These are phyloP conservation scores for Solioccasus polychromus DNA, from an alignment of 768 basidiomycete genomes.

Conservation along the genomic window DNA sequence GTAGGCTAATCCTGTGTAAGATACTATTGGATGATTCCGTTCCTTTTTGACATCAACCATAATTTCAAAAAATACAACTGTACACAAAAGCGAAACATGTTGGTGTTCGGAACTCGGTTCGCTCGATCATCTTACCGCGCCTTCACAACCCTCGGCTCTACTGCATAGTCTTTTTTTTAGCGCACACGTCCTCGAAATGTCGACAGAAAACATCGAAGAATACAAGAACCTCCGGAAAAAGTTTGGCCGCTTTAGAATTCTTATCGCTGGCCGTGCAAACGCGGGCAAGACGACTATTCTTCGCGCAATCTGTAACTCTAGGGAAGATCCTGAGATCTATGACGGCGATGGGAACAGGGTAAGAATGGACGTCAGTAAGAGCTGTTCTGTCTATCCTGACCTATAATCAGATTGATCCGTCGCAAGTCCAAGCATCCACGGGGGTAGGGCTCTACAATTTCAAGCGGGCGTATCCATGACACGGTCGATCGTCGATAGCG, in stretches of 20 bases:
- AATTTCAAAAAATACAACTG: too few species aligned
- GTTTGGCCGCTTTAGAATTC: too few species aligned
- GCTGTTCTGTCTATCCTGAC: not conserved
- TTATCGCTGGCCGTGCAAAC: conserved; percentile 1
- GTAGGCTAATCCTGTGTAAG: not conserved
- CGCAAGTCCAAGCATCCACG: not conserved
- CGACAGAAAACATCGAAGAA: not conserved
- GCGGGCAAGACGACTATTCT: conserved; percentile 9
- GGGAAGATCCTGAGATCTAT: conserved; percentile 4
- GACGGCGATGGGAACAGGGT: conserved; percentile 2
- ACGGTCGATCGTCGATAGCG: not conserved
- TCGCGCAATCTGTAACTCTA: conserved; percentile 1
- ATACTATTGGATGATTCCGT: too few species aligned
- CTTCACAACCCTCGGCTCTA: not conserved
- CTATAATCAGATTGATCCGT: not conserved
- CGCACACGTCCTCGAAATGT: not conserved
- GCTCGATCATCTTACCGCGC: not conserved
- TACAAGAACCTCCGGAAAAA: not conserved
- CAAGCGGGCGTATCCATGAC: too few species aligned
- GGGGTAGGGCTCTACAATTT: not conserved
- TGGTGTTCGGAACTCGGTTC: not conserved
- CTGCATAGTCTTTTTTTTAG: too few species aligned
- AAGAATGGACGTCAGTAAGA: fast-evolving
- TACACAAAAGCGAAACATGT: too few species aligned
- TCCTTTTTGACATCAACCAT: too few species aligned